Evolutionary conservation across 257 asterid species (phyloP).

Genomic region (Solanum paucissectum): DNA sequence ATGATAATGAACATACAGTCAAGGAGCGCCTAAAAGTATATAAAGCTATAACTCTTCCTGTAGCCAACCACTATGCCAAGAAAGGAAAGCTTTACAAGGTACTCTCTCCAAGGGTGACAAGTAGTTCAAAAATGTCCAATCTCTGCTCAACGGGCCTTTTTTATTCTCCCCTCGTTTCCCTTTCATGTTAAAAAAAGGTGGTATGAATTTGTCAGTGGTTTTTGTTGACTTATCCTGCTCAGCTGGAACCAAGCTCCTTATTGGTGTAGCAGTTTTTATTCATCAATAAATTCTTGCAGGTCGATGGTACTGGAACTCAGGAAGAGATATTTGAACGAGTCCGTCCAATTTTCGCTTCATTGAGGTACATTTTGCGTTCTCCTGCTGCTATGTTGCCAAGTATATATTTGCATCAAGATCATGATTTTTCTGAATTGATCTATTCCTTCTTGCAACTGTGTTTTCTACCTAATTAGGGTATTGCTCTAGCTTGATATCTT

Average conservation of each 20-base stretch:
- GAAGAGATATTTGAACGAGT: conserved; percentile 80
- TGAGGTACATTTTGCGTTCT: conserved; percentile 27
- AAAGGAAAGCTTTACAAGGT: conserved; percentile 89
- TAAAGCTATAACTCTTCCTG: conserved; percentile 66
- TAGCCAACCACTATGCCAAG: conserved; percentile 64
- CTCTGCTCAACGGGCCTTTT: neutral
- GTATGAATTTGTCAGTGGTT: neutral
- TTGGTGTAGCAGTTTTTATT: neutral
- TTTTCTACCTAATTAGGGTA: neutral
- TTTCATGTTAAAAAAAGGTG: neutral
- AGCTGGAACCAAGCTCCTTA: neutral
- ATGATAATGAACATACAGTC: conserved; percentile 84
- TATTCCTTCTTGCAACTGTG: neutral
- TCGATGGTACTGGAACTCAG: conserved; percentile 81
- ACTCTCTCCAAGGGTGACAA: conserved; percentile 10
- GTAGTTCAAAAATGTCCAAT: neutral
- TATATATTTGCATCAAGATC: neutral
- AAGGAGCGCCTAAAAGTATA: conserved; percentile 72
- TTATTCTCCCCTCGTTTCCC: neutral
- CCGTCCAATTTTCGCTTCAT: conserved; percentile 48
- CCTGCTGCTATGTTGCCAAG: neutral
- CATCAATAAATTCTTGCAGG: conserved; percentile 27
- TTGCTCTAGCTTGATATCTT: neutral
- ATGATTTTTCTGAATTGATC: neutral
- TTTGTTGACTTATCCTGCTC: neutral